Evolutionary conservation across 2,329 filamentous ascomycete species (phyloP).

Genomic region (Colletotrichum tanaceti): DNA sequence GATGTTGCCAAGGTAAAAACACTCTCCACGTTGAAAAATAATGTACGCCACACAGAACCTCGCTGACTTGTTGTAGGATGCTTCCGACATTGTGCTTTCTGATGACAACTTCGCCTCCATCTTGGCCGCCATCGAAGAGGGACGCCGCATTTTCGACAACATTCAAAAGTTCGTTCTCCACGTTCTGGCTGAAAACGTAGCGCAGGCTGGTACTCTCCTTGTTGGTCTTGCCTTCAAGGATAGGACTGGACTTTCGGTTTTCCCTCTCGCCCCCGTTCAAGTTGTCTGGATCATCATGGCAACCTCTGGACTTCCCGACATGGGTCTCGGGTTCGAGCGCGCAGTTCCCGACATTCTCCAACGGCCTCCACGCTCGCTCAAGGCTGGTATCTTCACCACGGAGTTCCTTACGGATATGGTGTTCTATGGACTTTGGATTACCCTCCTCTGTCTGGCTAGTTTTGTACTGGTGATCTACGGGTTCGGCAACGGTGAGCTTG

Average conservation of each 20-base stretch:
- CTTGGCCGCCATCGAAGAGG: conserved; percentile 77
- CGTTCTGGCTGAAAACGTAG: conserved; percentile 72
- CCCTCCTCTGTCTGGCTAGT: conserved; percentile 55
- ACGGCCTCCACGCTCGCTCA: conserved; percentile 62
- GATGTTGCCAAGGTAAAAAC: conserved; percentile 80
- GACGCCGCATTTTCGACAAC: conserved; percentile 77
- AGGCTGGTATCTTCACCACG: conserved; percentile 65
- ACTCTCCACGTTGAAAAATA: too few species aligned
- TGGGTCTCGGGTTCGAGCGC: conserved; percentile 74
- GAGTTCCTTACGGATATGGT: conserved; percentile 71
- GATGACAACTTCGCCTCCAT: conserved; percentile 81
- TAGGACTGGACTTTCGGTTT: conserved; percentile 67
- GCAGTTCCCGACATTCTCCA: conserved; percentile 72
- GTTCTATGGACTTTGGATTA: conserved; percentile 71
- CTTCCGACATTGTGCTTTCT: conserved; percentile 74
- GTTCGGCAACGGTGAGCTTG: conserved; percentile 62
- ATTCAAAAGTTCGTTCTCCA: conserved; percentile 80
- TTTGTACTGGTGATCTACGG: conserved; percentile 44
- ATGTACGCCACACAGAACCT: too few species aligned
- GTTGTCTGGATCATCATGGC: conserved; percentile 80
- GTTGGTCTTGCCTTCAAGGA: conserved; percentile 76
- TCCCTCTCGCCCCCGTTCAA: conserved; percentile 73
- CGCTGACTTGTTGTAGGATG: too few species aligned
- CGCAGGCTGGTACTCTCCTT: conserved; percentile 70
- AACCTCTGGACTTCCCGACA: conserved; percentile 73